phyloP scores from a whole-genome alignment of 2,329 filamentous ascomycete genomes.

The Rutstroemia sp. region DNA sequence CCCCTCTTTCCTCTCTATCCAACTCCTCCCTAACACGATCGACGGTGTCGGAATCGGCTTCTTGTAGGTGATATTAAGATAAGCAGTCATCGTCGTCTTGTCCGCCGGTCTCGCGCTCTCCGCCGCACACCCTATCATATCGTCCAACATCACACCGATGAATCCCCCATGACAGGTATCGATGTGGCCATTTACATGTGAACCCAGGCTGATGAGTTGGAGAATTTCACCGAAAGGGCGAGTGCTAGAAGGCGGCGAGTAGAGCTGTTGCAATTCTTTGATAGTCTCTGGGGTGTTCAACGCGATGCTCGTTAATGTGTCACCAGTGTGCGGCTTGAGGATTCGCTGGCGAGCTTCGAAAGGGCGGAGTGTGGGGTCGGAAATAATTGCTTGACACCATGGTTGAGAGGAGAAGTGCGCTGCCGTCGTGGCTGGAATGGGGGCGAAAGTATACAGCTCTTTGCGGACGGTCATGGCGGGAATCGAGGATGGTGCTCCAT shows the following conservation, averaged over 20 bases:
- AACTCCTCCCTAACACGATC: slow-evolving; percentile 39
- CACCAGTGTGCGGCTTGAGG: neutral
- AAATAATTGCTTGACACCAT: slow-evolving; percentile 15
- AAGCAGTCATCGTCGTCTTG: slow-evolving; percentile 36
- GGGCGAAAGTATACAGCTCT: neutral
- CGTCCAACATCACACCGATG: slow-evolving; percentile 49
- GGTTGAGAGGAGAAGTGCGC: slow-evolving; percentile 14
- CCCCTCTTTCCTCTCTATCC: slow-evolving; percentile 39
- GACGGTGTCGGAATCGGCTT: slow-evolving; percentile 44
- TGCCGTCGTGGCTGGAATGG: slow-evolving; percentile 6
- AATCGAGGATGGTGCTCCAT: neutral
- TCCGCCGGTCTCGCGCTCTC: slow-evolving; percentile 9
- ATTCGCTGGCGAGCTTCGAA: slow-evolving; percentile 10
- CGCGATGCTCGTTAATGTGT: slow-evolving; percentile 15
- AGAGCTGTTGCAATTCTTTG: slow-evolving; percentile 17
- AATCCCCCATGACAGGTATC: slow-evolving; percentile 53
- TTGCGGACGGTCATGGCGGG: neutral
- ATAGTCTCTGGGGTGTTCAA: slow-evolving; percentile 14
- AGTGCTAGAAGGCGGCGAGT: slow-evolving; percentile 3
- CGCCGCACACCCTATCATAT: slow-evolving; percentile 34
- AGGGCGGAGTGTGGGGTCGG: slow-evolving; percentile 17
- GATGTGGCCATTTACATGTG: slow-evolving; percentile 47
- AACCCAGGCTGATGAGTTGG: slow-evolving; percentile 34
- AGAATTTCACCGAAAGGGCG: slow-evolving; percentile 12
- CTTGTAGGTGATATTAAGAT: slow-evolving; percentile 48